Percentiles rank a stretch among this genome's conserved stretches.
phyloP scores from a whole-genome alignment of 2,329 filamentous ascomycete genomes.

The Ramichloridium luteum region DNA sequence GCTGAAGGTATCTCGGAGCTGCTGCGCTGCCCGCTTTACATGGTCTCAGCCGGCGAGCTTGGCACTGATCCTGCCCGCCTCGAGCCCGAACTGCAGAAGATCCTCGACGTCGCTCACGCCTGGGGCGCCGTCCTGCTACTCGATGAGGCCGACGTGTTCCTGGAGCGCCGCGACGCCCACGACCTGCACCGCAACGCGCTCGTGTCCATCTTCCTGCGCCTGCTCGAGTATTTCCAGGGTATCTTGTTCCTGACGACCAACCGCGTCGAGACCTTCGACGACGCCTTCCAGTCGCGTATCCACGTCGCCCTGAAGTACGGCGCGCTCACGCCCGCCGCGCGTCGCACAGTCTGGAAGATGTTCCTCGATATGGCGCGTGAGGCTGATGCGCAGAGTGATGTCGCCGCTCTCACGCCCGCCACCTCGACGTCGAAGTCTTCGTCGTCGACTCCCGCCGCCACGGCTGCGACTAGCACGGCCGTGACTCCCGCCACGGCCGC shows the following conservation, averaged over 20 bases:
- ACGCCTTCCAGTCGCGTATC: constrained; percentile 79
- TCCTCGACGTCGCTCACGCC: constrained; percentile 71
- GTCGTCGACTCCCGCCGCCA: constrained; percentile 1
- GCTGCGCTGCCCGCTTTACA: constrained; percentile 69
- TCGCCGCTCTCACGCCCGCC: too few species aligned
- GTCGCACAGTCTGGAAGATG: constrained; percentile 69
- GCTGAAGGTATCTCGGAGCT: constrained; percentile 78
- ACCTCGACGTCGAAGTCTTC: constrained; percentile 26
- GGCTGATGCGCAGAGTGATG: too few species aligned
- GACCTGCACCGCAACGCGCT: constrained; percentile 77
- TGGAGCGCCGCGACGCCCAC: constrained; percentile 70
- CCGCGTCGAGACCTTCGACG: constrained; percentile 76
- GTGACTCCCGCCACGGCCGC: neutral
- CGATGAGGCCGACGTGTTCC: constrained; percentile 74
- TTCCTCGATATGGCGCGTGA: constrained; percentile 63
- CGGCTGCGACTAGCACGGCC: neutral
- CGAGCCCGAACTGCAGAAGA: constrained; percentile 67
- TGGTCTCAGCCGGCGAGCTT: constrained; percentile 69
- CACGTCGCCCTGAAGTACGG: constrained; percentile 77
- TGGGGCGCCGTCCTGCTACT: constrained; percentile 79
- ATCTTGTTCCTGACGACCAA: constrained; percentile 87
- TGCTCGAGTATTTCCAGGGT: constrained; percentile 85
- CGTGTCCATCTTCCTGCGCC: constrained; percentile 74
- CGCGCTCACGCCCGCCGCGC: constrained; percentile 57
- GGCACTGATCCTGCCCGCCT: constrained; percentile 64